These are phyloP conservation scores for Ceratobasidium sp. DNA, from an alignment of 1,284 basidiomycete species.

Conservation along the genomic window DNA sequence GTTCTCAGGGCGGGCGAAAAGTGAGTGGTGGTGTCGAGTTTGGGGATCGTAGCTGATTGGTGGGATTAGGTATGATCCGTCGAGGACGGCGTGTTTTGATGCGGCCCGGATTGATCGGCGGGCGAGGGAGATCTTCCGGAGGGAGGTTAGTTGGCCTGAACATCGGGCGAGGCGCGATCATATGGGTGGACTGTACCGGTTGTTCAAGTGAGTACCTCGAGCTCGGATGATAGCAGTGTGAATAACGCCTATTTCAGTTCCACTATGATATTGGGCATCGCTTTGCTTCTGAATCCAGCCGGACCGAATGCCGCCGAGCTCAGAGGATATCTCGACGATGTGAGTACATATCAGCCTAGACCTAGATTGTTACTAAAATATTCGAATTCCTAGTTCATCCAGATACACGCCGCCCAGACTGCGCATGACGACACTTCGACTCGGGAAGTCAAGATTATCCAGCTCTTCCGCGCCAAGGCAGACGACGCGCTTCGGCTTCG, in stretches of 20 bases:
- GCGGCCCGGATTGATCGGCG: constrained; percentile 8
- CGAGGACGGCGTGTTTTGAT: constrained; percentile 1
- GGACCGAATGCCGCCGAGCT: constrained; percentile 9
- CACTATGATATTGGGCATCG: constrained; percentile 3
- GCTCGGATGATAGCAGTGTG: not conserved
- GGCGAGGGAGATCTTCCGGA: not conserved
- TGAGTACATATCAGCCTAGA: not conserved
- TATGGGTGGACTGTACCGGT: constrained; percentile 7
- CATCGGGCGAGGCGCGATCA: constrained; percentile 2
- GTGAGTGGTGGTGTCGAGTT: constrained; percentile 10
- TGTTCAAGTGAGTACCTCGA: constrained; percentile 6
- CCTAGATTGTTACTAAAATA: not conserved
- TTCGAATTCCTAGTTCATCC: not conserved
- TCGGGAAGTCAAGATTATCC: constrained; percentile 50
- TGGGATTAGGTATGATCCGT: not conserved
- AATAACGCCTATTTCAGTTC: not conserved
- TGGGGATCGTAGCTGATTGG: not conserved
- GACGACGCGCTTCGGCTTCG: constrained; percentile 69
- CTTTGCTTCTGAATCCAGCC: constrained; percentile 1
- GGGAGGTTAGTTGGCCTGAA: not conserved
- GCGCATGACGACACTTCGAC: not conserved
- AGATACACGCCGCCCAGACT: not conserved
- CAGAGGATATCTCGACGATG: constrained; percentile 11
- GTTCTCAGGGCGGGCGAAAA: constrained; percentile 18
- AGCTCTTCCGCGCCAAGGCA: constrained; percentile 67